Conservation (phyloP, 2,329 filamentous ascomycete species). For the Colletotrichum sp. region DNA sequence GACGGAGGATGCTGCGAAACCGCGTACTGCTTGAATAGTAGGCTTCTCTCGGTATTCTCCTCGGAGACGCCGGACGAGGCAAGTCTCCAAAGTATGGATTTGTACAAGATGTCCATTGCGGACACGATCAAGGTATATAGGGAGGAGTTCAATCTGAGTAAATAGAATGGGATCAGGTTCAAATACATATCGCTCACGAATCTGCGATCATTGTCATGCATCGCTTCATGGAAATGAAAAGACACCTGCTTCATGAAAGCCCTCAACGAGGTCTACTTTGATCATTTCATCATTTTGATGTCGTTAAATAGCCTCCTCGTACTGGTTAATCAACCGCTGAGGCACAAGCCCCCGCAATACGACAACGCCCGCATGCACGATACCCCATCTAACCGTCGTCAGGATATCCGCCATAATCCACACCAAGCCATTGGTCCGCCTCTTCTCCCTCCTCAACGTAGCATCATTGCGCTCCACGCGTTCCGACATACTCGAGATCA, state of each 20-base stretch:
- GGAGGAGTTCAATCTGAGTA: not conserved
- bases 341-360: slow-evolving; percentile 48
- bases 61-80: not conserved
- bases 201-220: rapidly evolving
- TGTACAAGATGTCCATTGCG: rapidly evolving
- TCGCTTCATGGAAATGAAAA: not conserved
- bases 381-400: slow-evolving; percentile 63
- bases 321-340: slow-evolving; percentile 32
- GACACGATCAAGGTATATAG: rapidly evolving
- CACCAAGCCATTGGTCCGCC: slow-evolving; percentile 56
- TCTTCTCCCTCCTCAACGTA: slow-evolving; percentile 43
- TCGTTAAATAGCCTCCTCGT: slow-evolving; percentile 12
- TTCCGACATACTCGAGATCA: slow-evolving; percentile 44
- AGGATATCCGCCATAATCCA: slow-evolving; percentile 60
- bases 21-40: not conserved
- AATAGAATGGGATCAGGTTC: rapidly evolving
- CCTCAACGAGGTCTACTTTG: not conserved
- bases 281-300: not conserved
- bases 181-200: not conserved
- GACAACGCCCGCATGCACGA: slow-evolving; percentile 65
- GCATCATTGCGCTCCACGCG: slow-evolving; percentile 26
- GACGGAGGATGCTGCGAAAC: not conserved
- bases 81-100: rapidly evolving
- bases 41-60: too few species aligned
- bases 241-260: rapidly evolving